Percentiles rank a stretch among this genome's conserved stretches.
These are phyloP conservation scores for Sarocladium kiliense DNA, from an alignment of 2,329 filamentous ascomycete species.

Conservation along the genomic window DNA sequence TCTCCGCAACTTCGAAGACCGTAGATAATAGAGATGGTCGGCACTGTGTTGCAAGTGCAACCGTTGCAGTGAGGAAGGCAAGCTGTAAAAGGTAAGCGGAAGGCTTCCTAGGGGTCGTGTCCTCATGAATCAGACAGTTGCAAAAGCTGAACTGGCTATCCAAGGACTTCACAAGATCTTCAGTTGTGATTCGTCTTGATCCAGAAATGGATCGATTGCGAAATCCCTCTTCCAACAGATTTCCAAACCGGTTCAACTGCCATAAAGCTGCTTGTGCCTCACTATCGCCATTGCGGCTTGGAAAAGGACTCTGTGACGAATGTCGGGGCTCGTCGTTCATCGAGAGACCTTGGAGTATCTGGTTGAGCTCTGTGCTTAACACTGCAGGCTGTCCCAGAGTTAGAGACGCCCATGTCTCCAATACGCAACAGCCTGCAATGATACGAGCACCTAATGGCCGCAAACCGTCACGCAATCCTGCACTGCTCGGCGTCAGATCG, in stretches of 20 bases:
- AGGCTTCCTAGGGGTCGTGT: constrained; percentile 26
- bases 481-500: background rate
- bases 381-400: constrained; percentile 45
- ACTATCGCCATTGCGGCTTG: constrained; percentile 11
- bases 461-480: background rate
- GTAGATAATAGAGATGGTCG: constrained; percentile 30
- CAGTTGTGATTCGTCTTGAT: constrained; percentile 15
- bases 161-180: constrained; percentile 26
- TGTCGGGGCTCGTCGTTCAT: constrained; percentile 11
- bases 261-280: constrained; percentile 37
- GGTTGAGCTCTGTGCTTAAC: constrained; percentile 39
- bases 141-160: constrained; percentile 31
- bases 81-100: constrained; percentile 31
- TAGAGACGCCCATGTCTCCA: constrained; percentile 54
- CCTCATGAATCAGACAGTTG: constrained; percentile 31
- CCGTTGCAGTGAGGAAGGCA: constrained; percentile 31
- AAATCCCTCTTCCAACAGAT: constrained; percentile 24
- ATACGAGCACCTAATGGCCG: constrained; percentile 11
- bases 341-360: constrained; percentile 13
- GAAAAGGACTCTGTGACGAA: background rate
- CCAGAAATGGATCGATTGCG: constrained; percentile 13
- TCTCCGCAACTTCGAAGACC: constrained; percentile 29
- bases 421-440: constrained; percentile 52
- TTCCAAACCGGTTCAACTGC: constrained; percentile 34
- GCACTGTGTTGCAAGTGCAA: constrained; percentile 25